These are phyloP conservation scores for Zygosaccharomyces pseudorouxii DNA, from an alignment of 805 yeast genomes.

Conservation along the genomic window DNA sequence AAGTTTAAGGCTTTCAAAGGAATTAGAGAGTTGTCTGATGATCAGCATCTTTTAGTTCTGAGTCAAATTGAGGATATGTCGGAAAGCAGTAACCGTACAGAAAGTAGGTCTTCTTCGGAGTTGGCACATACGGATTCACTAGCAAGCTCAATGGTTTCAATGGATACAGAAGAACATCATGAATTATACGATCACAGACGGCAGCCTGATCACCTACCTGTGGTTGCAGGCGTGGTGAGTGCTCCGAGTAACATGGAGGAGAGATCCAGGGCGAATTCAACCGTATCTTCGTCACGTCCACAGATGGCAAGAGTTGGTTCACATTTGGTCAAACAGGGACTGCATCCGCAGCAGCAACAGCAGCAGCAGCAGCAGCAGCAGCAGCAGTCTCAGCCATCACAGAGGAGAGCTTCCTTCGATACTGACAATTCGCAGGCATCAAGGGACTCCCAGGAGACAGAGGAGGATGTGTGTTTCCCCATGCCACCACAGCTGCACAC, in stretches of 20 bases:
- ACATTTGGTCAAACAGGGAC: constrained; percentile 6
- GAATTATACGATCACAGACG: constrained; percentile 47
- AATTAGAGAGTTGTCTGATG: background rate
- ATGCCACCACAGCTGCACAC: constrained; percentile 61
- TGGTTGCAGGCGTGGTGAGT: constrained; percentile 4
- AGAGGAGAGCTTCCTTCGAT: constrained; percentile 39
- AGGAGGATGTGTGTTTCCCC: constrained; percentile 97
- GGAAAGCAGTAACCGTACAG: constrained; percentile 7
- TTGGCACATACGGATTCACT: constrained; percentile 26
- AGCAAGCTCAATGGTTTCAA: constrained; percentile 33
- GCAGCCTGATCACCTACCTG: constrained; percentile 42
- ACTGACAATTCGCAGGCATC: constrained; percentile 73
- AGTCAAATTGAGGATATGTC: constrained; percentile 7
- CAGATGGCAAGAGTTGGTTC: constrained; percentile 11
- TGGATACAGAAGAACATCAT: constrained; percentile 37
- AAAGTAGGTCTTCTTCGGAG: constrained; percentile 9
- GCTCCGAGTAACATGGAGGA: constrained; percentile 12
- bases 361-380: constrained; percentile 1
- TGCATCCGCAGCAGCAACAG: background rate
- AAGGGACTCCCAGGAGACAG: constrained; percentile 82
- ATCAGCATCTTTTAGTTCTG: background rate
- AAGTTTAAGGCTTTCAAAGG: background rate
- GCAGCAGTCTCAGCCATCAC: constrained; percentile 1
- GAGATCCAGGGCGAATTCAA: constrained; percentile 25
- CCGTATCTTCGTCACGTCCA: constrained; percentile 7